Conservation (phyloP, 2,329 filamentous ascomycete genomes). For the Verticillium klebahnii region DNA sequence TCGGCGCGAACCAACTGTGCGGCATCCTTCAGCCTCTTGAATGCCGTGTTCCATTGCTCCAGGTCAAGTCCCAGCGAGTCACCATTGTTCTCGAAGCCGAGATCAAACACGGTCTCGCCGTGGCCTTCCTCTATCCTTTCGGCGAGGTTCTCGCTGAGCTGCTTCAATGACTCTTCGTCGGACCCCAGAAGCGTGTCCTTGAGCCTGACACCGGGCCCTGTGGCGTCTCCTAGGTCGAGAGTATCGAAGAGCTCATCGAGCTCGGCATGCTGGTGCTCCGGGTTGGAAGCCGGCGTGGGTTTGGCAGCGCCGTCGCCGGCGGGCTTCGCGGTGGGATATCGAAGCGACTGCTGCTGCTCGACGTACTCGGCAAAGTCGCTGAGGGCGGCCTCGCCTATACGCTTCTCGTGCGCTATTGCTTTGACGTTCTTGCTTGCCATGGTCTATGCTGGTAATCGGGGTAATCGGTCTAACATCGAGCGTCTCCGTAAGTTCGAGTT, state of each 20-base stretch:
- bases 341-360: constrained; percentile 81
- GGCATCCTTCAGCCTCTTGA: constrained; percentile 60
- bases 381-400: constrained; percentile 83
- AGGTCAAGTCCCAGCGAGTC: constrained; percentile 75
- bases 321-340: constrained; percentile 46
- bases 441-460: constrained; percentile 10
- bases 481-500: not conserved
- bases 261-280: constrained; percentile 69
- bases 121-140: constrained; percentile 75
- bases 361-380: constrained; percentile 98
- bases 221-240: constrained; percentile 70
- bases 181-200: constrained; percentile 70
- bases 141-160: constrained; percentile 62
- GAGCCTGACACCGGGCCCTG: constrained; percentile 56
- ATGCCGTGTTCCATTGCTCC: constrained; percentile 70
- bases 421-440: constrained; percentile 56
- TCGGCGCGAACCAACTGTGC: constrained; percentile 65
- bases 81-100: constrained; percentile 86
- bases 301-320: constrained; percentile 17
- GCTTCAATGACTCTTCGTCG: constrained; percentile 55
- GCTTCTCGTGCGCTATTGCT: constrained; percentile 70
- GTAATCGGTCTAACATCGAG: constrained; percentile 26
- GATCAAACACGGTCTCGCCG: constrained; percentile 85
- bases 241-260: constrained; percentile 90
- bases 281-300: constrained; percentile 12